phyloP scores from a whole-genome alignment of 2,329 filamentous ascomycete genomes.

The Biscogniauxia marginata region DNA sequence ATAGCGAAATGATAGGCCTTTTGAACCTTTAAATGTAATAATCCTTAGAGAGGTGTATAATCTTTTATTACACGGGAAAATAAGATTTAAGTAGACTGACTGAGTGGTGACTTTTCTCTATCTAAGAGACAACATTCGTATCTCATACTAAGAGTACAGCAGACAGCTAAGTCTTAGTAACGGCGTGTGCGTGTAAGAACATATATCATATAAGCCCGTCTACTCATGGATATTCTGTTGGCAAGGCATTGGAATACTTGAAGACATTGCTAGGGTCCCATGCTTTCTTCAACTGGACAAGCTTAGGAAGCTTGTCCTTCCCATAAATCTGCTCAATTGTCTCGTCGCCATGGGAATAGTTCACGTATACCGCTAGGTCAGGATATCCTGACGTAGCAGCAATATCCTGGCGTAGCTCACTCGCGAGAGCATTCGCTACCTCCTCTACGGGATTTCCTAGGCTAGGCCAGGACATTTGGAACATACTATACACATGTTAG shows the following conservation, averaged over 20 bases:
- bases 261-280: not conserved
- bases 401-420: slow-evolving; percentile 9
- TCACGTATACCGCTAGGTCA: slow-evolving; percentile 25
- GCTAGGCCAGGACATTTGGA: slow-evolving; percentile 11
- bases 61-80: too few relatives aligned
- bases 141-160: too few relatives aligned
- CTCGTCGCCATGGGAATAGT: slow-evolving; percentile 32
- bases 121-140: too few relatives aligned
- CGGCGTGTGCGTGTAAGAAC: too few relatives aligned
- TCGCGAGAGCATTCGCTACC: slow-evolving; percentile 4
- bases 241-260: not conserved
- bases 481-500: slow-evolving; percentile 5
- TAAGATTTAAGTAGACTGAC: too few relatives aligned
- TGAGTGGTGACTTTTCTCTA: too few relatives aligned
- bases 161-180: too few relatives aligned
- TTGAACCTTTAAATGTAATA: too few relatives aligned
- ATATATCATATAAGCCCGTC: too few relatives aligned
- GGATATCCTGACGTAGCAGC: slow-evolving; percentile 11
- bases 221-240: too few relatives aligned
- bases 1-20: too few relatives aligned
- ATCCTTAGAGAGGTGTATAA: too few relatives aligned
- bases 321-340: not conserved
- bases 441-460: slow-evolving; percentile 3
- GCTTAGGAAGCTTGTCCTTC: not conserved
- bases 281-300: not conserved